phyloP scores from a whole-genome alignment of 176 grass and related monocot species.

The Triticum urartu region DNA sequence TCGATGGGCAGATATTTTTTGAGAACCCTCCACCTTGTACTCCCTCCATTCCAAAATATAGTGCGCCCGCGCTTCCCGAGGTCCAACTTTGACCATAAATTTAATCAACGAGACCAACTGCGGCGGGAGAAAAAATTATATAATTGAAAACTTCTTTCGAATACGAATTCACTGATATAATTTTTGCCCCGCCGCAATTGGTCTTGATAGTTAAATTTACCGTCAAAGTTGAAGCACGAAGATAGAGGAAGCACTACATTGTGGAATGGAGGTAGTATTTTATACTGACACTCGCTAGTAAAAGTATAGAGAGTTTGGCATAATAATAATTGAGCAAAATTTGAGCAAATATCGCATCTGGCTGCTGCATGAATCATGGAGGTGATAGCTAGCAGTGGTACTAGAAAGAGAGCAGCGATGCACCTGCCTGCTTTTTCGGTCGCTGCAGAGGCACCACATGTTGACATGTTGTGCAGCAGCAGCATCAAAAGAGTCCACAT shows the following conservation, averaged over 20 bases:
- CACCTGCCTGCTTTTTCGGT: neutral
- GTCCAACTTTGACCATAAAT: too few species aligned
- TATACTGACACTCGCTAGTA: neutral
- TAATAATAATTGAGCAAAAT: neutral
- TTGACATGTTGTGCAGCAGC: conserved; percentile 18
- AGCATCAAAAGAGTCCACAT: neutral
- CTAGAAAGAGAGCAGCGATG: neutral
- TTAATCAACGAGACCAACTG: too few species aligned
- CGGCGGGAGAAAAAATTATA: too few species aligned
- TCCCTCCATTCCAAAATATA: too few species aligned
- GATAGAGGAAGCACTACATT: too few species aligned
- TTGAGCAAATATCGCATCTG: neutral
- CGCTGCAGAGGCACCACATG: conserved; percentile 21
- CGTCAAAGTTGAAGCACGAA: too few species aligned
- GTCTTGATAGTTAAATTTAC: too few species aligned
- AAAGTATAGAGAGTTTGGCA: neutral
- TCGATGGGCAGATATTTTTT: neutral
- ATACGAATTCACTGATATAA: too few species aligned
- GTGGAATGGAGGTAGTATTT: neutral
- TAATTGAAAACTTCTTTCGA: too few species aligned
- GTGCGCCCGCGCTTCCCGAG: too few species aligned
- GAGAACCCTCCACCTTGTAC: neutral
- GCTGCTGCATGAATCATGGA: conserved; percentile 5
- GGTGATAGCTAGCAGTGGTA: neutral
- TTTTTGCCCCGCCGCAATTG: too few species aligned